Evolutionary conservation across 352 stramenopile genomes (phyloP).

Genomic region (Blastocystis sp.): DNA sequence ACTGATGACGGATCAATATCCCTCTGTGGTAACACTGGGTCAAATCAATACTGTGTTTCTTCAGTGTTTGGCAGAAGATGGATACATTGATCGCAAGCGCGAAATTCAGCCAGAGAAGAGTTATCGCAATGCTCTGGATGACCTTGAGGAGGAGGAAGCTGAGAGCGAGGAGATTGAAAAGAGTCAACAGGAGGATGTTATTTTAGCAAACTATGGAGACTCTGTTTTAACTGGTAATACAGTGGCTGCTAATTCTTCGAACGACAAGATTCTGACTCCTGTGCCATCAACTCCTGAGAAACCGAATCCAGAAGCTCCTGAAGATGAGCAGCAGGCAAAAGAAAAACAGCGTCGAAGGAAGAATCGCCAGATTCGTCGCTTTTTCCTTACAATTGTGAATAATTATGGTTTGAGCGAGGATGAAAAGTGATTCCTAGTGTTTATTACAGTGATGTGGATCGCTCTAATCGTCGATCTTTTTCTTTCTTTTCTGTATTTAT

Average conservation of each 20-base stretch:
- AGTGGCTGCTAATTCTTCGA: too few species aligned
- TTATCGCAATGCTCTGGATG: background rate
- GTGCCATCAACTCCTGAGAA: too few species aligned
- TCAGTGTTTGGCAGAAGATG: background rate
- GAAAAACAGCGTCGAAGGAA: background rate
- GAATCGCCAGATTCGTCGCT: background rate
- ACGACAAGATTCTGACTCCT: too few species aligned
- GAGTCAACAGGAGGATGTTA: background rate
- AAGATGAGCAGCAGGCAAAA: background rate
- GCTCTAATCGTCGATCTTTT: background rate
- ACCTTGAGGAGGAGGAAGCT: background rate
- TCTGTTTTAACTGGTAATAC: too few species aligned
- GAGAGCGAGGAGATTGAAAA: background rate
- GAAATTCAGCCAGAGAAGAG: background rate
- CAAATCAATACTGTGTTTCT: constrained; percentile 33
- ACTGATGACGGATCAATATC: background rate
- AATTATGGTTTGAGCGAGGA: background rate
- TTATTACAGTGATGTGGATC: background rate
- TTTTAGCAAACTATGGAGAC: too few species aligned
- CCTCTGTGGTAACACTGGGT: constrained; percentile 10
- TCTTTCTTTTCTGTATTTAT: background rate
- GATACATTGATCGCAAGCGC: background rate
- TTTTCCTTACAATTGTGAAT: background rate
- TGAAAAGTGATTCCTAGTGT: background rate
- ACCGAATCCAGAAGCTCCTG: background rate